These are phyloP conservation scores for Coemansia sp. DNA, from an alignment of 192 early-diverging fungal genomes.

Conservation along the genomic window DNA sequence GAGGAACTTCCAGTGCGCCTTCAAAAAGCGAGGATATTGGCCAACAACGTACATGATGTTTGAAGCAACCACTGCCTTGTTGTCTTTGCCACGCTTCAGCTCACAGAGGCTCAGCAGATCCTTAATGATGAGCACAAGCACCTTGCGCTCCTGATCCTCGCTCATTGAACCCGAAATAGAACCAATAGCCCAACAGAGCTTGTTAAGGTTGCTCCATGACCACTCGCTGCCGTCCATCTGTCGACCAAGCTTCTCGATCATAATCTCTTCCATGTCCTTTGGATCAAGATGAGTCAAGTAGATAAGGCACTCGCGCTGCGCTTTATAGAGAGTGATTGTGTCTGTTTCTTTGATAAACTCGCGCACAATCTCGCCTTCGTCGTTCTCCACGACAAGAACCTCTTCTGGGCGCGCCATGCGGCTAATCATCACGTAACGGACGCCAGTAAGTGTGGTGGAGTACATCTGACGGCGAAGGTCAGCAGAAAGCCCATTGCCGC, in stretches of 20 bases:
- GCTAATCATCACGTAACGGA: conserved; percentile 97
- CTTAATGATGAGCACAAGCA: conserved; percentile 98
- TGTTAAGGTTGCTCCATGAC: conserved; percentile 98
- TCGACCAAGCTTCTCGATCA: conserved; percentile 86
- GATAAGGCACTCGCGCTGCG: conserved; percentile 95
- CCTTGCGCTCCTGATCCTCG: conserved; percentile 96
- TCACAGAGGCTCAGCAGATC: conserved; percentile 94
- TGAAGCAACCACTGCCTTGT: conserved; percentile 98
- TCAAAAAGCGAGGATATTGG: conserved; percentile 99
- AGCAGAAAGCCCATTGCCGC: conserved; percentile 23
- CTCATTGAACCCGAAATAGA: conserved; percentile 96
- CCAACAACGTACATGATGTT: conserved; percentile 99
- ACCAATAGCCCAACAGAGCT: conserved; percentile 99
- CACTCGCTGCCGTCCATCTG: conserved; percentile 98
- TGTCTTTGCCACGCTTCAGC: conserved; percentile 98
- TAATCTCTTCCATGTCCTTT: conserved; percentile 91
- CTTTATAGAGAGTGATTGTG: conserved; percentile 97
- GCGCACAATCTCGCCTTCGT: conserved; percentile 98
- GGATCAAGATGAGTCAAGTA: conserved; percentile 97
- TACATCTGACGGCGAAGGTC: conserved; percentile 80
- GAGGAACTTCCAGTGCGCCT: conserved; percentile 99
- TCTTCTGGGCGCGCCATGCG: conserved; percentile 99
- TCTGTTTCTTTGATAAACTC: conserved; percentile 97
- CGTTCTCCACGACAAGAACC: conserved; percentile 96
- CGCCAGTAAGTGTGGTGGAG: conserved; percentile 74